Evolutionary conservation across 345 rosid species (phyloP).

Genomic region (Citrus inodora): DNA sequence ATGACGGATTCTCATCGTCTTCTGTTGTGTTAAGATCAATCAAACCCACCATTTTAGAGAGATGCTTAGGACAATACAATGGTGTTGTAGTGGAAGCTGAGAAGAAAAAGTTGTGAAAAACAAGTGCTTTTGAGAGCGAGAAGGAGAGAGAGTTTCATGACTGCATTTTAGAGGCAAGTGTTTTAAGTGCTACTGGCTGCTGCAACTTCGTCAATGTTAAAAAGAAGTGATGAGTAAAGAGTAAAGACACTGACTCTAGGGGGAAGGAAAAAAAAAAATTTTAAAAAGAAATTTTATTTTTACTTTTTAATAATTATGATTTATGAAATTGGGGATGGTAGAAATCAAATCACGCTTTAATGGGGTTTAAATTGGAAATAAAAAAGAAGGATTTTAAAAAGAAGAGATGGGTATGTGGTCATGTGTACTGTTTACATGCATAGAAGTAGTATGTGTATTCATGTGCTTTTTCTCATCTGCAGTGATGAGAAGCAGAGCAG

Average conservation of each 20-base stretch:
- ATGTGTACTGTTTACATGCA: not conserved
- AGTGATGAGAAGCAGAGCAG: slow-evolving; percentile 20
- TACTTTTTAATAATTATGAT: not conserved
- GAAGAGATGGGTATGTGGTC: not conserved
- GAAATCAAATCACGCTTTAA: slow-evolving; percentile 40
- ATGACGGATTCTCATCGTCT: slow-evolving; percentile 78
- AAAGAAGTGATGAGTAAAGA: slow-evolving; percentile 22
- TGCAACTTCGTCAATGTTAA: slow-evolving; percentile 31
- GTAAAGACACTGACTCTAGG: not conserved
- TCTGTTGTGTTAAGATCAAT: slow-evolving; percentile 94
- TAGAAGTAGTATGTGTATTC: slow-evolving; percentile 1
- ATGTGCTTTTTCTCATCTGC: slow-evolving; percentile 20
- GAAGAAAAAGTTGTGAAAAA: not conserved
- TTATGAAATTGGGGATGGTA: slow-evolving; percentile 2
- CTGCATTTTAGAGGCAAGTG: slow-evolving; percentile 24
- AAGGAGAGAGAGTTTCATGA: slow-evolving; percentile 31
- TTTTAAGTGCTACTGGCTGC: not conserved
- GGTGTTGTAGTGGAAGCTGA: not conserved
- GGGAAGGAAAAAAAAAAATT: too few species aligned
- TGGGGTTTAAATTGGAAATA: not conserved
- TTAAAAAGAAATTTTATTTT: not conserved
- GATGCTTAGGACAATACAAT: not conserved
- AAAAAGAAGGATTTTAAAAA: not conserved
- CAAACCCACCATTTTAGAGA: slow-evolving; percentile 62
- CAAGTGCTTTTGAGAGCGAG: not conserved